A percentile compares a stretch with the other conserved stretches of the same genome.
These are phyloP conservation scores for Pleurotus eryngii DNA, from an alignment of 768 basidiomycete species.

Conservation along the genomic window DNA sequence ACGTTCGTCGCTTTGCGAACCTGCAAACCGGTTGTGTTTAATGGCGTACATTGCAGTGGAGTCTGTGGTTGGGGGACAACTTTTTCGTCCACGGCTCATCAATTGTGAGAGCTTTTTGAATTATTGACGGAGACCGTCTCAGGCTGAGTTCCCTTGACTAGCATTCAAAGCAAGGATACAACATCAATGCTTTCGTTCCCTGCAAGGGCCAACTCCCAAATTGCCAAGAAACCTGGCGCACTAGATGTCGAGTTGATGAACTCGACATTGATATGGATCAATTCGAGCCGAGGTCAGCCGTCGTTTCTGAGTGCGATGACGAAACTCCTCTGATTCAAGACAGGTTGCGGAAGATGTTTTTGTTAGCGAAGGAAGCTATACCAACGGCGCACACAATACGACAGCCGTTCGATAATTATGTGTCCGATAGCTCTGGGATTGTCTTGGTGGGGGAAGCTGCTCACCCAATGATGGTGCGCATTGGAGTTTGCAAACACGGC, in stretches of 20 bases:
- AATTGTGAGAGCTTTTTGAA: slow-evolving; percentile 5
- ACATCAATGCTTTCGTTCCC: slow-evolving; percentile 13
- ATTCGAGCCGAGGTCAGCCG: slow-evolving; percentile 33
- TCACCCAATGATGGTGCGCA: slow-evolving; percentile 48
- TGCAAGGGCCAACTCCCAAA: background rate
- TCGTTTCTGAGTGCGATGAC: background rate
- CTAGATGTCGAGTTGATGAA: slow-evolving; percentile 26
- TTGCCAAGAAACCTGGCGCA: slow-evolving; percentile 26
- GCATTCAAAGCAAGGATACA: slow-evolving; percentile 25
- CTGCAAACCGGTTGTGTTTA: background rate
- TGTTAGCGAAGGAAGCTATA: slow-evolving; percentile 22
- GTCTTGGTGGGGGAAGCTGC: slow-evolving; percentile 61
- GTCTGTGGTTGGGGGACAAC: slow-evolving; percentile 29
- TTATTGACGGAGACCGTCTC: background rate
- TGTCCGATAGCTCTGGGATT: slow-evolving; percentile 43
- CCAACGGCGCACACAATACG: slow-evolving; percentile 27
- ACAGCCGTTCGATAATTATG: slow-evolving; percentile 41
- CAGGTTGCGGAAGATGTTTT: slow-evolving; percentile 33
- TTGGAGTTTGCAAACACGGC: background rate
- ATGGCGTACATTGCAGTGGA: slow-evolving; percentile 22
- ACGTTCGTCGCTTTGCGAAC: background rate
- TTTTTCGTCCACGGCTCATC: slow-evolving; percentile 20
- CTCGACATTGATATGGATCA: slow-evolving; percentile 30
- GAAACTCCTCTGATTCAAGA: background rate
- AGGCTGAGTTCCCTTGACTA: slow-evolving; percentile 6